A percentile compares a stretch with the other conserved stretches of the same genome.
Evolutionary conservation across 2,329 filamentous ascomycete species (phyloP).

Genomic region (Epichloe glyceriae): DNA sequence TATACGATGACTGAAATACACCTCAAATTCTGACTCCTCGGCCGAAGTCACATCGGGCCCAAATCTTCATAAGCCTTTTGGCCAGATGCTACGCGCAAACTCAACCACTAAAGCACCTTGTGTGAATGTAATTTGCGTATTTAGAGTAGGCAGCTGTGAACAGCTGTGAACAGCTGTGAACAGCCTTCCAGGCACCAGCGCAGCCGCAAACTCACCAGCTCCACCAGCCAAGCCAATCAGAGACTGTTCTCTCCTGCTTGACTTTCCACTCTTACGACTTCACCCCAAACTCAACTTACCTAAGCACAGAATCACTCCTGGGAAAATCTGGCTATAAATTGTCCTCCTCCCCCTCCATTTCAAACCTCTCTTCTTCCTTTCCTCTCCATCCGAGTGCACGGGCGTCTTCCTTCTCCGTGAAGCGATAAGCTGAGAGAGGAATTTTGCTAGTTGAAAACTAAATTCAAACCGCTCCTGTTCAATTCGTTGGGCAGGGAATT

Average conservation of each 20-base stretch:
- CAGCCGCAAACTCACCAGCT: background rate
- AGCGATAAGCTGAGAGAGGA: slow-evolving; percentile 64
- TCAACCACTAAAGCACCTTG: background rate
- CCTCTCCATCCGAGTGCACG: slow-evolving; percentile 48
- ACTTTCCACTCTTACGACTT: too few species aligned
- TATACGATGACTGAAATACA: too few species aligned
- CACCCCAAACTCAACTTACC: slow-evolving; percentile 4
- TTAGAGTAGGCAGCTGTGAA: background rate
- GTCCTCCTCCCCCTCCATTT: slow-evolving; percentile 13
- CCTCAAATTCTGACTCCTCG: too few species aligned
- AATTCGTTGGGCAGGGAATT: slow-evolving; percentile 57
- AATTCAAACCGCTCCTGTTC: slow-evolving; percentile 55
- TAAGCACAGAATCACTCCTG: slow-evolving; percentile 1
- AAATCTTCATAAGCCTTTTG: too few species aligned
- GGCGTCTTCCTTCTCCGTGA: slow-evolving; percentile 49
- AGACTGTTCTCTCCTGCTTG: background rate
- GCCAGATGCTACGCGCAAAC: too few species aligned
- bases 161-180: background rate
- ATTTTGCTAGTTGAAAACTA: slow-evolving; percentile 87
- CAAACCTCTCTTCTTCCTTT: slow-evolving; percentile 26
- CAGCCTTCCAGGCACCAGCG: background rate
- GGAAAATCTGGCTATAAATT: slow-evolving; percentile 20
- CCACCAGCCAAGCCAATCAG: slow-evolving; percentile 2
- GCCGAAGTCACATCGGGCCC: too few species aligned
- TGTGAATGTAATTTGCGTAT: background rate